phyloP scores from a whole-genome alignment of 2,329 filamentous ascomycete species.

The Aspergillus alliaceus region DNA sequence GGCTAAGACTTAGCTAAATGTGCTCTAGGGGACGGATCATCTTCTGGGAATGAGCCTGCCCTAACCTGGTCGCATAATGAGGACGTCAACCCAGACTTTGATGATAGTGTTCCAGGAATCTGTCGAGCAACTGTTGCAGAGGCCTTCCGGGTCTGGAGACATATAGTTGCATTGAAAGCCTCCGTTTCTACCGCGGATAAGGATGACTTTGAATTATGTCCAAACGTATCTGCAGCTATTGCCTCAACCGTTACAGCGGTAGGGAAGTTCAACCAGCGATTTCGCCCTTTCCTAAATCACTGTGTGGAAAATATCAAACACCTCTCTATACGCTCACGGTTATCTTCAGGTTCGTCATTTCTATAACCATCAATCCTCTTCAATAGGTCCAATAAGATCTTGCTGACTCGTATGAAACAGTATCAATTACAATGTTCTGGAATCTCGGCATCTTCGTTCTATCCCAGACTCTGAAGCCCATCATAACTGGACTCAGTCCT shows the following conservation, averaged over 20 bases:
- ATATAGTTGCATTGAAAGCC: constrained; percentile 16
- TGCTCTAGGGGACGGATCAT: not conserved
- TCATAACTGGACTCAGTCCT: not conserved
- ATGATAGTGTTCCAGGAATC: constrained; percentile 10
- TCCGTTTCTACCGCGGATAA: not conserved
- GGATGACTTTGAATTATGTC: not conserved
- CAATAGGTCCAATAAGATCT: not conserved
- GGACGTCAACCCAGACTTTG: not conserved
- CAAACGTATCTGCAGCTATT: not conserved
- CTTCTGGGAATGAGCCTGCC: not conserved
- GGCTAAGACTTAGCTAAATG: not conserved
- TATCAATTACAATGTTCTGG: constrained; percentile 21
- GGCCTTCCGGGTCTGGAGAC: constrained; percentile 17
- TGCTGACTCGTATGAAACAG: constrained; percentile 4
- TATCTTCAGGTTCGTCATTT: constrained; percentile 14
- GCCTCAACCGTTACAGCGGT: not conserved
- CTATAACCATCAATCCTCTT: rapidly evolving
- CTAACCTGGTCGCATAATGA: not conserved
- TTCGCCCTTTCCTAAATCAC: constrained; percentile 13
- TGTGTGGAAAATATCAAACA: constrained; percentile 7
- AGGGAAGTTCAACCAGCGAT: constrained; percentile 5
- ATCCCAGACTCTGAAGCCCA: constrained; percentile 9
- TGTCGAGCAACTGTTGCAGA: constrained; percentile 15
- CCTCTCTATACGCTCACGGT: constrained; percentile 15
- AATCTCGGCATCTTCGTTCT: constrained; percentile 20